Conservation (phyloP, 2,329 filamentous ascomycete genomes). For the Diaporthe vaccinii region DNA sequence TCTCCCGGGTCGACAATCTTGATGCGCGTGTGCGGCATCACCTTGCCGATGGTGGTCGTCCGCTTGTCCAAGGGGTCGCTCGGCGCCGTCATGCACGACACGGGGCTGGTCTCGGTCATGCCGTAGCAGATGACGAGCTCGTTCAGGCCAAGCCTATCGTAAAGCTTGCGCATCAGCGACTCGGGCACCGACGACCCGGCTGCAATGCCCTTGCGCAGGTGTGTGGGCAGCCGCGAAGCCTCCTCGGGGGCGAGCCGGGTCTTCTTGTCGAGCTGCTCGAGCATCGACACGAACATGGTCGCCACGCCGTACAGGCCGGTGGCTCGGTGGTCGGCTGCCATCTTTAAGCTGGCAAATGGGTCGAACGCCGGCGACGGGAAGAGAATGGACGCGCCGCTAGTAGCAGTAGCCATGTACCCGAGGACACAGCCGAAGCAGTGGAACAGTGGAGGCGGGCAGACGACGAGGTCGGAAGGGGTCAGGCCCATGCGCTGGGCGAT, state of each 20-base stretch:
- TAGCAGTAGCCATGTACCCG: slow-evolving; percentile 96
- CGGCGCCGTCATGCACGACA: slow-evolving; percentile 85
- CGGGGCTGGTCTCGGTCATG: slow-evolving; percentile 91
- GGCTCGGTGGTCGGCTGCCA: slow-evolving; percentile 66
- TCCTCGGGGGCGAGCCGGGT: slow-evolving; percentile 28
- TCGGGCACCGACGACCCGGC: slow-evolving; percentile 89
- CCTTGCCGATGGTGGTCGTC: slow-evolving; percentile 81
- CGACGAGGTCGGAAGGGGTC: slow-evolving; percentile 79
- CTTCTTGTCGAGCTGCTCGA: slow-evolving; percentile 74
- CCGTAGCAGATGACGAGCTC: slow-evolving; percentile 96
- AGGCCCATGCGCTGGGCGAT: slow-evolving; percentile 91
- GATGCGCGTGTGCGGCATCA: slow-evolving; percentile 83
- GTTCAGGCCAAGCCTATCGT: slow-evolving; percentile 79
- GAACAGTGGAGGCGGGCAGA: slow-evolving; percentile 89
- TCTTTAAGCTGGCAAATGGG: slow-evolving; percentile 76
- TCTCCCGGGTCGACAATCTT: slow-evolving; percentile 83
- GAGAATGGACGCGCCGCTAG: slow-evolving; percentile 81
- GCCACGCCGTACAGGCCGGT: slow-evolving; percentile 87
- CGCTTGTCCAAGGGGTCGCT: slow-evolving; percentile 80
- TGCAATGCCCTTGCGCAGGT: slow-evolving; percentile 88
- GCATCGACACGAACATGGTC: slow-evolving; percentile 93
- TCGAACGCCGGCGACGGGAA: slow-evolving; percentile 92
- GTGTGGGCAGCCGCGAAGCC: slow-evolving; percentile 47
- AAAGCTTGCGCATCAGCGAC: slow-evolving; percentile 82
- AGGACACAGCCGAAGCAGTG: slow-evolving; percentile 92